These are phyloP conservation scores for Tubosaeta sp. DNA, from an alignment of 768 basidiomycete genomes.

Conservation along the genomic window DNA sequence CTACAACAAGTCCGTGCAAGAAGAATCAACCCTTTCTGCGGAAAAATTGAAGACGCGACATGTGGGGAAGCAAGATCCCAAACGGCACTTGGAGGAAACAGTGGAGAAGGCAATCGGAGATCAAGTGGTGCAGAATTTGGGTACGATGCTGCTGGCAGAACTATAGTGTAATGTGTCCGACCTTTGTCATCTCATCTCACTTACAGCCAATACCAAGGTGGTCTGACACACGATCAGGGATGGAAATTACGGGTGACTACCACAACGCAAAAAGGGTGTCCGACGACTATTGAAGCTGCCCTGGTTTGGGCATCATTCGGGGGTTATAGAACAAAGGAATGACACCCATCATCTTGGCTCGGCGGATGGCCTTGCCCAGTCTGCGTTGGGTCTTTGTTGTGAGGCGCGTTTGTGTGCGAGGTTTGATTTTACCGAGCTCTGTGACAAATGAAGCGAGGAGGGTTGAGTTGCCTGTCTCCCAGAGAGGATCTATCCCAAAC, in stretches of 20 bases:
- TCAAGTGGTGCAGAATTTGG: conserved; percentile 93
- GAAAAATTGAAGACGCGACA: conserved; percentile 97
- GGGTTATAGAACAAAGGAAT: conserved; percentile 49
- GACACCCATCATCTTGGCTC: conserved; percentile 89
- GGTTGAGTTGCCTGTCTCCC: conserved; percentile 56
- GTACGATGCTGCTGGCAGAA: conserved; percentile 92
- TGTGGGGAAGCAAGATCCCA: conserved; percentile 97
- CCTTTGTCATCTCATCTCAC: not conserved
- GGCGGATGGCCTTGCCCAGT: conserved; percentile 78
- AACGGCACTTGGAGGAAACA: conserved; percentile 94
- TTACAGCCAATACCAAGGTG: not conserved
- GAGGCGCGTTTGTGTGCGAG: conserved; percentile 64
- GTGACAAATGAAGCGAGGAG: conserved; percentile 59
- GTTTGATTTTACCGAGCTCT: conserved; percentile 76
- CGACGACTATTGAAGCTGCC: conserved; percentile 4
- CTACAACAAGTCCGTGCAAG: conserved; percentile 97
- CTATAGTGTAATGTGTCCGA: conserved; percentile 41
- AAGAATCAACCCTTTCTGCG: conserved; percentile 90
- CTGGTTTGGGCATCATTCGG: conserved; percentile 21
- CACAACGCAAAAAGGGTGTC: not conserved
- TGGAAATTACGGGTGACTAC: not conserved
- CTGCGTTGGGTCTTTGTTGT: conserved; percentile 76
- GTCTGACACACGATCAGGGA: not conserved
- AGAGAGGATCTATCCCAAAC: conserved; percentile 67
- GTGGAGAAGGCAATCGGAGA: conserved; percentile 98